Conservation (phyloP, 1,284 basidiomycete genomes). For the Tremellales sp. region DNA sequence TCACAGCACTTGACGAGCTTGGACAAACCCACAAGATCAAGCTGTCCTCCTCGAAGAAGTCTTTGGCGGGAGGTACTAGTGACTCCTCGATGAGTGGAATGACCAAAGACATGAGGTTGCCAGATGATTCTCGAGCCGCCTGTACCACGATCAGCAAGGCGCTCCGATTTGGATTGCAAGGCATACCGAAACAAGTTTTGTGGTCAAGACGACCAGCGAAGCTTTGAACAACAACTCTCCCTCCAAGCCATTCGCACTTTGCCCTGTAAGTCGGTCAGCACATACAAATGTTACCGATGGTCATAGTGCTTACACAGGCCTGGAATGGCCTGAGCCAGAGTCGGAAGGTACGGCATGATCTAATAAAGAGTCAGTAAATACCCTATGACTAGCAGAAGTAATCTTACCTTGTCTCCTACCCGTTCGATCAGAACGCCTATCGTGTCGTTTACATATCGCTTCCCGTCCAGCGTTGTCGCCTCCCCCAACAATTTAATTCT, state of each 20-base stretch:
- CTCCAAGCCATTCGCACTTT: constrained; percentile 48
- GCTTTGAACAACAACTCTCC: constrained; percentile 76
- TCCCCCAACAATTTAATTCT: constrained; percentile 61
- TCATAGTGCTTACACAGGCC: constrained; percentile 60
- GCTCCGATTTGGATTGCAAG: neutral
- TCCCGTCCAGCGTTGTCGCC: constrained; percentile 71
- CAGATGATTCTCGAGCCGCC: constrained; percentile 39
- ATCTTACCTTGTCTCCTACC: constrained; percentile 58
- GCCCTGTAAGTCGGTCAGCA: constrained; percentile 29
- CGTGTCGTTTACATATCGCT: constrained; percentile 65
- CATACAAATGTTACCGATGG: neutral
- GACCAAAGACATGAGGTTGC: constrained; percentile 52
- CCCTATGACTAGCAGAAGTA: neutral
- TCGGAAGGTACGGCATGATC: constrained; percentile 65
- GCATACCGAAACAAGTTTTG: constrained; percentile 65
- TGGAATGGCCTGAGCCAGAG: constrained; percentile 68
- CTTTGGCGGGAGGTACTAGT: constrained; percentile 59
- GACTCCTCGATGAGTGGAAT: constrained; percentile 74
- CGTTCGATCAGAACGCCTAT: constrained; percentile 71
- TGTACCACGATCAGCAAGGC: constrained; percentile 3
- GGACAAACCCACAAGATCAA: constrained; percentile 53
- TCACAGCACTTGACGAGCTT: neutral
- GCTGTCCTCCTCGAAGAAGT: constrained; percentile 74
- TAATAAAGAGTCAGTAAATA: constrained; percentile 39
- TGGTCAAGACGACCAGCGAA: constrained; percentile 66